Base-by-base conservation (phyloP, 1,139 yeast genomes). In the Blastobotrys arbuscula region DNA sequence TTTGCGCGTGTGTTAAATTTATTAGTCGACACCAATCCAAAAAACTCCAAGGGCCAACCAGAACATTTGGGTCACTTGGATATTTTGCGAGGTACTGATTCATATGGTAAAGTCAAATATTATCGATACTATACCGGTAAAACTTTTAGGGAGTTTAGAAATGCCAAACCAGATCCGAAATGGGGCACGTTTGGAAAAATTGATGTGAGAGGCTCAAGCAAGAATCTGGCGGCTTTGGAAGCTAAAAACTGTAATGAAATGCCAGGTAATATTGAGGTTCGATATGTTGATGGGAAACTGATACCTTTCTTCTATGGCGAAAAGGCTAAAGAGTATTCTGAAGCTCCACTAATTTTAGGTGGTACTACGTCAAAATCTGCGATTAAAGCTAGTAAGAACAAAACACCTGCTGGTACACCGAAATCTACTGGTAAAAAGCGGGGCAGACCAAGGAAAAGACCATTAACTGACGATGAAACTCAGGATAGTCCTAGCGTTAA, bases 41-140 rank as follows among this genome's bases (percentile, higher is more conserved):
- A 77, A 1, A 66, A 66, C 9, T 44, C 50, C 7, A 52, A 51
- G 38, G 45, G 38, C 28, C 62, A 63, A 44, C 59, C 68, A 2
- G 55, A 61, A 2, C 59, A 64, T 33, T 44, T 66, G 4, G 70
- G 67, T 13, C 69, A 72, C 41, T 60, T 70, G 40, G 66, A 75
- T 1, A 66, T 87, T 2, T 73, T 84, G 1, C 72, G 86, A 51
- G 82, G 82, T 24, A 78, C 81, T 52, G 94, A 85, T 59, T 81
- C 81, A 55, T 81, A 79, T 52, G 94, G 95, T 0, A 80, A 88
- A 56, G 72, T 75, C 54, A 84, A 85, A 59, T 85, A 79, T 57
- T 86, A 79, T 61, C 71, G 95, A 37, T 81, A 85, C 56, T 80
- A 82, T 54, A 74, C 83, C 0, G 70, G 72, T 38, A 61, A 65